Base-by-base conservation (phyloP, 1,139 yeast species). In the Saccharomyces pastorianus region DNA sequence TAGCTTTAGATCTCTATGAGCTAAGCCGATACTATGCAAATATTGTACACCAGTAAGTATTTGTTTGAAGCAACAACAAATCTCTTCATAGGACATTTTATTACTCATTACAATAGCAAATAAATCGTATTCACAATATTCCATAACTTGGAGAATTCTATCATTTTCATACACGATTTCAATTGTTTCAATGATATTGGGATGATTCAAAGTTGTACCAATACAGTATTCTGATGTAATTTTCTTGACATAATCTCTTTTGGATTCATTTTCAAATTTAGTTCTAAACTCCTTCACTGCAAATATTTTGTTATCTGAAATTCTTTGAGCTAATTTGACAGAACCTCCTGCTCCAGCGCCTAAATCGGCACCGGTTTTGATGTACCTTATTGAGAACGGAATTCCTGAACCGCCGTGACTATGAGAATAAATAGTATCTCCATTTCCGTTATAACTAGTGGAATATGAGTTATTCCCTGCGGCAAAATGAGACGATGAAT, bases 261-360 rank as follows among this genome's bases (percentile, higher is more conserved):
- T 81, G 7, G 85, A 72, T 71, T 91, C 98, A 64, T 80, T 82
- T 54, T 84, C 82, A 61, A 85, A 83, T 65, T 88, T 82, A 38
- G 87, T 78, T 60, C 96, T 80, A 70, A 90, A 91, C 70, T 90
- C 96, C 70, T 91, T 91, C 42, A 91, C 97, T 0, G 98, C 98
- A 76, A 88, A 90, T 2, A 85, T 78, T 58, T 79, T 79, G 55
- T 81, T 81, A 70, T 90, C 96, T 27, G 79, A 70, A 48, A 81
- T 74, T 63, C 96, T 76, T 47, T 79, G 83, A 32, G 89, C 85
- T 53, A 91, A 74, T 63, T 84, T 81, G 38, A 91, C 98, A 2
- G 93, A 80, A 4, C 98, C 98, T 47, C 98, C 98, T 2, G 97
- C 97, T 56, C 98, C 98, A 9, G 96, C 96, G 50, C 98, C 98